Evolutionary conservation across 2,329 filamentous ascomycete species (phyloP), one percentile per base, ranked within the genome.

Genomic region (Drechslera avenae): DNA sequence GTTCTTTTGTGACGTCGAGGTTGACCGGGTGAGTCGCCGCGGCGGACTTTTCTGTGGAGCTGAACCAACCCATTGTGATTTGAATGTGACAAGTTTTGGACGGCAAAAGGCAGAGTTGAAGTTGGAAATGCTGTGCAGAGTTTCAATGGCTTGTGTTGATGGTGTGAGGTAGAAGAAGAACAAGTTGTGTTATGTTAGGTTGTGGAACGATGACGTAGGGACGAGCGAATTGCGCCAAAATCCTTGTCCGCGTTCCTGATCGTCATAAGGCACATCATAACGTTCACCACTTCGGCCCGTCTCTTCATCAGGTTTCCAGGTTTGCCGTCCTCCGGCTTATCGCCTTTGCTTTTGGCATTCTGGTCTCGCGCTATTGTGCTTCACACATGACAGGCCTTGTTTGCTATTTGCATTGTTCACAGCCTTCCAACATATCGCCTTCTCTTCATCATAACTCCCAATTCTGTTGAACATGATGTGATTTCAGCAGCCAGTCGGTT

Each of bases 51-150:
- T 66, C 63, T 18, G 56, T 57, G 33, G 54, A 57, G 54, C 57
- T 63, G 51, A 66, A 66, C 42, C 57, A 57, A 58, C 63, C 63
- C 63, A 66, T 66, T 56, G 45, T 64, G 52, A 49, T 54, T 39
- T 49, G 39, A 32, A 32, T 6, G 37, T 7, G 23, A 36, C 35
- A 21, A 23, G 21, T 23, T 7, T 23, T 28, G 30, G 13, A 10
- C 28, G 16, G 21, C 16, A 4, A 14, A 8, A 3, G 33, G 40
- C 35, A 39, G 42, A 46, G 35, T 48, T 37, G 5, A 9, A 26
- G 6, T 36, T 28, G 17, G 32, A 21, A 13, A n/a, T 26, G 8
- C 5, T 14, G 28, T 39, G 23, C 12, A 26, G 16, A 37, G 17
- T 33, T 48, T n/a, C 5, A 32, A 47, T 51, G 14, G 43, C 2